phyloP scores from a whole-genome alignment of 2,329 filamentous ascomycete genomes.

The Xylaria polymorpha region DNA sequence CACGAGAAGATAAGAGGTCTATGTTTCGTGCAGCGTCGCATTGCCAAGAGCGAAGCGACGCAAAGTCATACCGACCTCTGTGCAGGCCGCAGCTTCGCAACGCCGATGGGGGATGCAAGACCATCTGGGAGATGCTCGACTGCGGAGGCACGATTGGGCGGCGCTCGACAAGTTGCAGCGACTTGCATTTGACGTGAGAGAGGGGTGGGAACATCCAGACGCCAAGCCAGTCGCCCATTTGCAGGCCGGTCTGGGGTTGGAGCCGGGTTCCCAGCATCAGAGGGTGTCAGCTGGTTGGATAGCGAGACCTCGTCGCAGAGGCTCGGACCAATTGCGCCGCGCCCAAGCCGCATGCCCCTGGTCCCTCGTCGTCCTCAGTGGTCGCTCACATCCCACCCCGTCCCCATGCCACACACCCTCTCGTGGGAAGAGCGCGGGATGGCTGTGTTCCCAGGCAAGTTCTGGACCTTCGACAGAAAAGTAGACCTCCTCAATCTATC shows the following conservation, averaged over 20 bases:
- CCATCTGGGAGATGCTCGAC: conserved; percentile 28
- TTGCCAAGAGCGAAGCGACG: conserved; percentile 43
- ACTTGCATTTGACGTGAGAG: conserved; percentile 36
- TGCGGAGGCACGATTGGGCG: conserved; percentile 37
- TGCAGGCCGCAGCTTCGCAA: conserved; percentile 35
- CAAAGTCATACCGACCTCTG: conserved; percentile 46
- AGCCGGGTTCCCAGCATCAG: conserved; percentile 41
- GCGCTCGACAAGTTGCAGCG: conserved; percentile 45
- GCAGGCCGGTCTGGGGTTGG: conserved; percentile 52
- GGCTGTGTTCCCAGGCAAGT: conserved; percentile 48
- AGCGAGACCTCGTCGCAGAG: conserved; percentile 46
- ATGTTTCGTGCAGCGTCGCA: conserved; percentile 32
- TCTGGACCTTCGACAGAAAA: conserved; percentile 46
- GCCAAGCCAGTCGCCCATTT: conserved; percentile 52
- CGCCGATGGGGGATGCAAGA: conserved; percentile 38
- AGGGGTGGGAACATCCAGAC: conserved; percentile 31
- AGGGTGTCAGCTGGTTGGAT: conserved; percentile 55
- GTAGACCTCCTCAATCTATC: conserved; percentile 42
- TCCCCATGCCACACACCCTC: conserved; percentile 50
- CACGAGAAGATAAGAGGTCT: conserved; percentile 46
- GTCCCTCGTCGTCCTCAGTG: conserved; percentile 36
- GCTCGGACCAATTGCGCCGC: conserved; percentile 41
- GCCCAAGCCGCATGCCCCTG: conserved; percentile 32
- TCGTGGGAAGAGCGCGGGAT: conserved; percentile 43
- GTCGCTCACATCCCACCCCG: conserved; percentile 40